Evolutionary conservation across 495 filamentous ascomycete species (phyloP), one percentile per base, ranked within the genome.

Genomic region (Hypoxylon rickii): DNA sequence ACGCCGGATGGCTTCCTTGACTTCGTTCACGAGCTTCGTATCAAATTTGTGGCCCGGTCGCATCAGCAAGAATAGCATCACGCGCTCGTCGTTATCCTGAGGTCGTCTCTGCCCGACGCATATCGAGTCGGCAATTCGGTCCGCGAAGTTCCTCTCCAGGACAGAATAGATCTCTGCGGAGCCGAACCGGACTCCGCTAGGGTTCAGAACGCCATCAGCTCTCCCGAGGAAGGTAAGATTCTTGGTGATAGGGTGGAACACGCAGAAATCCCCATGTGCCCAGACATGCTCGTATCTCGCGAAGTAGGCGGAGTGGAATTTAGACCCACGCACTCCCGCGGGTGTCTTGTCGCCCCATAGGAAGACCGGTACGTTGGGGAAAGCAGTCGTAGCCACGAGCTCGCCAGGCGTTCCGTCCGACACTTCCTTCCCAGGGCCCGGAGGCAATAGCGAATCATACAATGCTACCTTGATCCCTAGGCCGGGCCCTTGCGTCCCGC

Each of bases 151-250:
- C 39, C 77, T 73, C 67, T 93, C 89, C 17, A 92, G 69, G 3
- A 91, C 86, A 15, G 75, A 74, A 70, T 93, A 93, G 38, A 93
- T 86, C 69, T 93, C 89, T 4, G 90, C 88, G 34, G 84, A 88
- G 12, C 92, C 92, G 60, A 97, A 97, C 26, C 92, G 76, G 7
- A 97, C 89, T 0, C 92, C 92, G 7, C 80, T 83, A 0, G 92
- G 92, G 70, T 97, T 97, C 21, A 97, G 73, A 33, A 96, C 90
- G 3, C 92, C 92, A 64, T 97, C 92, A 16, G 91, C 92, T 43
- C 92, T 83, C 32, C 92, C 92, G 36, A 89, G 80, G 66, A 93
- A 87, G 22, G 81, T 68, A 11, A 92, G 65, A 47, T 82, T 79
- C 20, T 78, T 76, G 8, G 88, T 92, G 13, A 74, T 49, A 0